These are phyloP conservation scores for Magnusiomyces suaveolens DNA, from an alignment of 1,139 yeast species.

Conservation along the genomic window DNA sequence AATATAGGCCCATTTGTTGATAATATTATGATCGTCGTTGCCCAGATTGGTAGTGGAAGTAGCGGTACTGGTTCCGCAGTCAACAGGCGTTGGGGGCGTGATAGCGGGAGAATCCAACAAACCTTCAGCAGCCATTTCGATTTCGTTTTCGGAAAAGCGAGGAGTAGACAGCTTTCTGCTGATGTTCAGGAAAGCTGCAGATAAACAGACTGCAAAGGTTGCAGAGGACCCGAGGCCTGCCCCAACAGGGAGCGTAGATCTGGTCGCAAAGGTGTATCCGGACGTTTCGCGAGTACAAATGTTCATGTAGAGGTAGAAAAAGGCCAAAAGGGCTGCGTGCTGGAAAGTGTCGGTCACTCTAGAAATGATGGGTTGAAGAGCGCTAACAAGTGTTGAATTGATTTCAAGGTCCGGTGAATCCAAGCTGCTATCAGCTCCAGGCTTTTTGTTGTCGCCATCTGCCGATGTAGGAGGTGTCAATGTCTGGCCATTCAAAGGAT, in stretches of 20 bases:
- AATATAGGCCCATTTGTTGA: conserved; percentile 80
- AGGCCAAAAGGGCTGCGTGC: conserved; percentile 76
- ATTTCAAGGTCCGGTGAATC: conserved; percentile 34
- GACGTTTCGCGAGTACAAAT: conserved; percentile 42
- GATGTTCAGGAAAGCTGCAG: conserved; percentile 60
- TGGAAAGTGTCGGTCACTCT: conserved; percentile 49
- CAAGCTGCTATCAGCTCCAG: background rate
- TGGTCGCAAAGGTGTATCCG: conserved; percentile 53
- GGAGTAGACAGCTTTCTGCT: conserved; percentile 34
- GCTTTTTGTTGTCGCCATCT: background rate
- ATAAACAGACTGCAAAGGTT: conserved; percentile 73
- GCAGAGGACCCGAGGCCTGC: conserved; percentile 97
- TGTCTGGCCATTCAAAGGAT: too few relatives aligned
- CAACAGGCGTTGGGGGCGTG: background rate
- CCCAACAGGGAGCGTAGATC: conserved; percentile 87
- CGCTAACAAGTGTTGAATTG: conserved; percentile 48
- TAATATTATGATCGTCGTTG: conserved; percentile 45
- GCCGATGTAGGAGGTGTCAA: background rate
- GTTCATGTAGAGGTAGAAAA: conserved; percentile 62
- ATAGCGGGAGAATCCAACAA: background rate
- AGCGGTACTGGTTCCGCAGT: background rate
- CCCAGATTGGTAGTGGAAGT: conserved; percentile 17
- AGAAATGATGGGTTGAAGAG: conserved; percentile 35
- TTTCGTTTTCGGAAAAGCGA: conserved; percentile 28
- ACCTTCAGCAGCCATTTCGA: conserved; percentile 36